Evolutionary conservation across 2,329 filamentous ascomycete species (phyloP).

Genomic region (Calonectria honghensis): DNA sequence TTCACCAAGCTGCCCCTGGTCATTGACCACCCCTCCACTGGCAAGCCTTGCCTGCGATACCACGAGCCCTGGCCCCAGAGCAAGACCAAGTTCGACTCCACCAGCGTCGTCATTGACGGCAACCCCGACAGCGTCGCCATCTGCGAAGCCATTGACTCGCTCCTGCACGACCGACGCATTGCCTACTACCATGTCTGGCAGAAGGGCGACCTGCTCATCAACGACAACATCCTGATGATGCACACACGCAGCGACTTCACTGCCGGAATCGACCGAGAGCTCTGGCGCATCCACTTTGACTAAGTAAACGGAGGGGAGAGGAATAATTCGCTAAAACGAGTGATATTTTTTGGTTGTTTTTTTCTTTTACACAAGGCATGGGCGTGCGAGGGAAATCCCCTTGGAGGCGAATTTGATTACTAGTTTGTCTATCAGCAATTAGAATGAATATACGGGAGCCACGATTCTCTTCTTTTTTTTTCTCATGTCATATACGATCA

Average conservation of each 20-base stretch:
- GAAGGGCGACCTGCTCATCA: slow-evolving; percentile 72
- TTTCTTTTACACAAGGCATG: neutral
- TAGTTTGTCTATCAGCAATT: slow-evolving; percentile 21
- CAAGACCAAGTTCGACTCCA: slow-evolving; percentile 71
- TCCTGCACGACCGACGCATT: slow-evolving; percentile 70
- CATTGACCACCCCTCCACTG: slow-evolving; percentile 65
- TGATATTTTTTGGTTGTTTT: neutral
- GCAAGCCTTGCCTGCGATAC: slow-evolving; percentile 70
- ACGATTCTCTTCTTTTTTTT: slow-evolving; percentile 10
- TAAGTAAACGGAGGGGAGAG: slow-evolving; percentile 47
- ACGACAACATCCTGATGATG: slow-evolving; percentile 70
- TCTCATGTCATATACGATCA: neutral
- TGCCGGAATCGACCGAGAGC: slow-evolving; percentile 65
- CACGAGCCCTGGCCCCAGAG: slow-evolving; percentile 72
- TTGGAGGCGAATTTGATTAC: slow-evolving; percentile 19
- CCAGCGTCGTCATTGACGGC: slow-evolving; percentile 64
- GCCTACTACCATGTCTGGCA: slow-evolving; percentile 72
- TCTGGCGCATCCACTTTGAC: slow-evolving; percentile 72
- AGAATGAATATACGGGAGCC: slow-evolving; percentile 25
- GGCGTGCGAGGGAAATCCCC: slow-evolving; percentile 18
- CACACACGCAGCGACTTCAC: slow-evolving; percentile 69
- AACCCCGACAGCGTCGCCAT: slow-evolving; percentile 58
- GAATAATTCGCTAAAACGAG: slow-evolving; percentile 13
- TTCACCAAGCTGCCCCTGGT: slow-evolving; percentile 67
- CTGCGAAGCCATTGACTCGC: slow-evolving; percentile 63